A percentile compares a stretch with the other conserved stretches of the same genome.
These are phyloP conservation scores for Solanum ahanhuiri DNA, from an alignment of 257 asterid genomes.

Conservation along the genomic window DNA sequence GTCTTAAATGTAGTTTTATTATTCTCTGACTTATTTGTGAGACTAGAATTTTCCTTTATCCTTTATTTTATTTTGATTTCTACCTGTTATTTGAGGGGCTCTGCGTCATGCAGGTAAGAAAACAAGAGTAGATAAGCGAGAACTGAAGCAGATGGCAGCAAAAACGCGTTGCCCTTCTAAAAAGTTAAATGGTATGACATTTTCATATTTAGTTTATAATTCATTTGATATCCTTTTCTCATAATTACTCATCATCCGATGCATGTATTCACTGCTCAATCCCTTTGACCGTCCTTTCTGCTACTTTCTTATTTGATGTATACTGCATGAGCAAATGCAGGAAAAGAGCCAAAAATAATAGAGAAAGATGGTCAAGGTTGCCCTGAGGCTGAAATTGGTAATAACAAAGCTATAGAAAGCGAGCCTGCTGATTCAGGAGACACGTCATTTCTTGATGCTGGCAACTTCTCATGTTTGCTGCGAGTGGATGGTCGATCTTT, in stretches of 20 bases:
- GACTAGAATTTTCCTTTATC: neutral
- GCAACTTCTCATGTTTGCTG: neutral
- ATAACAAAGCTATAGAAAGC: neutral
- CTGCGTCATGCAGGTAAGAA: neutral
- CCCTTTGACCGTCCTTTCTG: neutral
- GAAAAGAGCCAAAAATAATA: neutral
- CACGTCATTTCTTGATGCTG: neutral
- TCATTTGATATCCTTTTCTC: neutral
- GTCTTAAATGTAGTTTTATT: too few species aligned
- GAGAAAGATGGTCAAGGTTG: neutral
- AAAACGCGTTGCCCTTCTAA: neutral
- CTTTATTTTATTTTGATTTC: neutral
- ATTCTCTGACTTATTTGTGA: neutral
- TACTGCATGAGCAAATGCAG: neutral
- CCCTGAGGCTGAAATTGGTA: neutral
- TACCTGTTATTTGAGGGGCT: neutral
- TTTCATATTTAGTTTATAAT: neutral
- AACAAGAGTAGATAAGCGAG: neutral
- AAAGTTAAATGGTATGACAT: neutral
- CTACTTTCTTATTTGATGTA: neutral
- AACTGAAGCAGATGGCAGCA: neutral
- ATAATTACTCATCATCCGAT: neutral
- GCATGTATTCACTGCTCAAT: neutral
- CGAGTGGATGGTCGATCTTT: constrained; percentile 1
- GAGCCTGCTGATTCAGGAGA: constrained; percentile 3